A percentile compares a stretch with the other conserved stretches of the same genome.
These are phyloP conservation scores for Flaveria trinervia DNA, from an alignment of 129 eudicot genomes.

Conservation along the genomic window DNA sequence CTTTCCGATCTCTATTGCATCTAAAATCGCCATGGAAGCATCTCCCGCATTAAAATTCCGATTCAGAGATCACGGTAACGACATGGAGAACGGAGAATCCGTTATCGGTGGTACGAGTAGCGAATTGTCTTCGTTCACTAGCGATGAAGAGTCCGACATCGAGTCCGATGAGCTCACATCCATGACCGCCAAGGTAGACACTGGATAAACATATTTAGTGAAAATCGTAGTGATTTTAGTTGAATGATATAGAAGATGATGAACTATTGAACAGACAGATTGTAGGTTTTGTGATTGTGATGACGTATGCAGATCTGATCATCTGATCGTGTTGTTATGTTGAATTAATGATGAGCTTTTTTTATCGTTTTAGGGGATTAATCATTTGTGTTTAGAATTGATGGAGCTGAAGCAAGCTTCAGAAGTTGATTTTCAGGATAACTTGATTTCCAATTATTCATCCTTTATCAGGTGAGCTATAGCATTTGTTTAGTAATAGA, in stretches of 20 bases:
- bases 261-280: no score
- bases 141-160: conserved; percentile 42
- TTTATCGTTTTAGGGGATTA: conserved; percentile 52
- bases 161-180: conserved; percentile 60
- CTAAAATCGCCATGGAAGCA: conserved; percentile 43
- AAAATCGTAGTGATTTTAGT: not conserved
- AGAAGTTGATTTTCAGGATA: conserved; percentile 67
- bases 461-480: conserved; percentile 59
- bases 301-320: not conserved
- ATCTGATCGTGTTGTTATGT: not conserved
- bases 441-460: conserved; percentile 52
- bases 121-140: conserved; percentile 46
- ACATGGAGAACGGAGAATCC: conserved; percentile 45
- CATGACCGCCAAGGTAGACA: conserved; percentile 77
- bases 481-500: conserved; percentile 12
- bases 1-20: conserved; percentile 5
- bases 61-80: conserved; percentile 58
- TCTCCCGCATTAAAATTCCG: conserved; percentile 57
- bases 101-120: conserved; percentile 36
- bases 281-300: no score
- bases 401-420: conserved; percentile 71
- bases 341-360: conserved; percentile 2
- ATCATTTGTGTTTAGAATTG: conserved; percentile 70
- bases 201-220: not conserved
- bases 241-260: not conserved